Evolutionary conservation across 2,329 filamentous ascomycete genomes (phyloP), one percentile per base, ranked within the genome.

Genomic region (Neonectria hederae): DNA sequence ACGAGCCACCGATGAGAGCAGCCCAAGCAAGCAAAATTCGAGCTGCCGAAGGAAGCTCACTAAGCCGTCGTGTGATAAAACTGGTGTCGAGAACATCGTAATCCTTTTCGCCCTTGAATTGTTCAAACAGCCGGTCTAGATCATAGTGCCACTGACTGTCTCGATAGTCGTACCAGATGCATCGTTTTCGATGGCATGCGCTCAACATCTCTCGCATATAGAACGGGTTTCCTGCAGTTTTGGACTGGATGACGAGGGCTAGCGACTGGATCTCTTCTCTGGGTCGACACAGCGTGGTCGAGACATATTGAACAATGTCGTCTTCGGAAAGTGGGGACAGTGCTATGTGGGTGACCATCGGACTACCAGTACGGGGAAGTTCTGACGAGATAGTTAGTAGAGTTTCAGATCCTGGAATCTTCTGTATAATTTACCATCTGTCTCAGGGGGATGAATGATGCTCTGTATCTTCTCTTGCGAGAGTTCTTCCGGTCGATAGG

Each of bases 141-240:
- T 97, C 91, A 75, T 90, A 97, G 48, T 91, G 86, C 95, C 95
- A 98, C 49, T 87, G 85, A 51, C 89, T 92, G 68, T 91, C 88
- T 70, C 89, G 89, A 84, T 96, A 97, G 66, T 94, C 93, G 77
- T 97, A 97, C 87, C 90, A 97, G 54, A 97, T 91, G 76, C 92
- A 97, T 69, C 90, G 90, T 75, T 93, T 96, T 43, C 92, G 89
- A 76, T 97, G 90, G 76, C 93, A 97, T 3, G 91, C 90, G 74
- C 92, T 92, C 5, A 97, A 86, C 86, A 97, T 97, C 79, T 97
- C 93, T 59, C 93, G 87, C 77, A 97, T 92, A 74, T 96, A 97
- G 74, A 97, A 97, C 0, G 94, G 91, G 66, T 97, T 97, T 1
- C 94, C 94, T 26, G 87, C 87, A 9, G 92, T 95, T 80, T 96